phyloP scores from a whole-genome alignment of 305 asterid genomes.

The Fraxinus angustifolia region DNA sequence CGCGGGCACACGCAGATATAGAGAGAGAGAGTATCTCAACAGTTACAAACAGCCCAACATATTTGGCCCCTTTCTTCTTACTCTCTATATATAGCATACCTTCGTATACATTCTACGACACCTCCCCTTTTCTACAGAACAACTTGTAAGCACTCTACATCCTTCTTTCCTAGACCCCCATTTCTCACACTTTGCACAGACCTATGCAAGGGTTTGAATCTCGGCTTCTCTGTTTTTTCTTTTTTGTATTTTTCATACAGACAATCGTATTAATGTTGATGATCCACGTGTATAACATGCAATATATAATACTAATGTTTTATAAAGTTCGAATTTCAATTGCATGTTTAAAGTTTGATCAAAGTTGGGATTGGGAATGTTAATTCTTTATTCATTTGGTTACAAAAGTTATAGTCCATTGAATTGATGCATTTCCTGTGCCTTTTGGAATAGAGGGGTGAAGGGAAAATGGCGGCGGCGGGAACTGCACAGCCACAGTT shows the following conservation, averaged over 20 bases:
- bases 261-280: not conserved
- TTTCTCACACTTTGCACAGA: not conserved
- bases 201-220: conserved; percentile 16
- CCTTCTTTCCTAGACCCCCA: not conserved
- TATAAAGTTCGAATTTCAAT: not conserved
- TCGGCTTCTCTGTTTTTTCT: not conserved
- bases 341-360: conserved; percentile 12
- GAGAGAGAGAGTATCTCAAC: not conserved
- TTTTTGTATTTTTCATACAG: not conserved
- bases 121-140: not conserved
- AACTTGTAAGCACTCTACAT: conserved; percentile 1
- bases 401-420: not conserved
- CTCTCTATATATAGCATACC: not conserved
- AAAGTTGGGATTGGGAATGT: not conserved
- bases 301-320: not conserved
- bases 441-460: conserved; percentile 31
- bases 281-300: conserved; percentile 19
- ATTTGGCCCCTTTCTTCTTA: not conserved
- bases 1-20: not conserved
- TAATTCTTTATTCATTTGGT: not conserved
- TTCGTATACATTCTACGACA: not conserved
- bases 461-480: conserved; percentile 44
- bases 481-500: conserved; percentile 60
- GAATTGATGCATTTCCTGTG: conserved; percentile 17
- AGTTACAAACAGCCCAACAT: not conserved